Evolutionary conservation across 176 grass and related monocot genomes (phyloP).

Genomic region (Aegilops sharonensis): DNA sequence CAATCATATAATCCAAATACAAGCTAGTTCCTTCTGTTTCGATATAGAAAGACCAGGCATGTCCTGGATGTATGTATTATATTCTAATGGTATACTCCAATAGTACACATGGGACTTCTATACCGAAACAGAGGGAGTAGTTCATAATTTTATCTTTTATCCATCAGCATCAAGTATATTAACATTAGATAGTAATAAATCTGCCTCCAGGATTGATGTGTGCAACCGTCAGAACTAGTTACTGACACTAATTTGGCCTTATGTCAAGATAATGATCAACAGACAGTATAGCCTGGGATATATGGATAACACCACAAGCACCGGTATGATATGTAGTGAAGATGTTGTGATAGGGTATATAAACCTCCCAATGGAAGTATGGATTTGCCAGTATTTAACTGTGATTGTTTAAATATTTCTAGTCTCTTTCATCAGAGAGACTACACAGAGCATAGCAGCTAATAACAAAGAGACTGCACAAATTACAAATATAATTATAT

Average conservation of each 20-base stretch:
- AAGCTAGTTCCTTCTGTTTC: too few species aligned
- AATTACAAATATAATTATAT: not conserved
- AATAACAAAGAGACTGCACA: not conserved
- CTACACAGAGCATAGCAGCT: not conserved
- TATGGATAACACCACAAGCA: constrained; percentile 6
- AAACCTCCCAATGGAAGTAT: not conserved
- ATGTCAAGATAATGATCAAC: not conserved
- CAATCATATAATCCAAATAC: too few species aligned
- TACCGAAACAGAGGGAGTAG: too few species aligned
- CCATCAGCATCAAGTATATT: too few species aligned
- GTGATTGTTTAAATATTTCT: not conserved
- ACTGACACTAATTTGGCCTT: constrained; percentile 26
- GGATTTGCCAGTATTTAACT: not conserved
- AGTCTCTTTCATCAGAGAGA: not conserved
- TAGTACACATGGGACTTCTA: too few species aligned
- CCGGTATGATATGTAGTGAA: not conserved
- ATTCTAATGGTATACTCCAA: too few species aligned
- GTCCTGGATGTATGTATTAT: too few species aligned
- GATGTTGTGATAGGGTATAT: not conserved
- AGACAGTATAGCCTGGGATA: not conserved
- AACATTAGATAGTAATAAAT: too few species aligned
- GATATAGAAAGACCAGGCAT: too few species aligned
- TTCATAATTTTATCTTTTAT: too few species aligned
- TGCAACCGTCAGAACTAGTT: not conserved
- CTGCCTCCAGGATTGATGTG: too few species aligned